Base-by-base conservation (phyloP, 139 green algal species). In the Chlorella sp. region DNA sequence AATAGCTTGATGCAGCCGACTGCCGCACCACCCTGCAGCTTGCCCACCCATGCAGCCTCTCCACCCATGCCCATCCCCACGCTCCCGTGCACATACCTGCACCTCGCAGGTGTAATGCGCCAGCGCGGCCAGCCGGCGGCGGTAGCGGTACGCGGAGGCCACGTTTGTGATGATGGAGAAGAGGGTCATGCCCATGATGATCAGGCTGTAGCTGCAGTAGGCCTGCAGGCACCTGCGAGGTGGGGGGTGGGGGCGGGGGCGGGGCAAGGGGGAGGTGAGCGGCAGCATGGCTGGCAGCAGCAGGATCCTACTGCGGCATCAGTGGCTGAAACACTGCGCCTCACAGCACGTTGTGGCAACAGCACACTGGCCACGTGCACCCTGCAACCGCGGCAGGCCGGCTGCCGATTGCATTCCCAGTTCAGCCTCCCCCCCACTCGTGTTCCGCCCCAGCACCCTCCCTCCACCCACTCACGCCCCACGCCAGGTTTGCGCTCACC, bases 51-150 rank as follows among this genome's bases (percentile, higher is more conserved):
- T 65, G 9, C 56, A 65, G 7, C 56, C 56, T 20, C 26, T 20
- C 56, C 56, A 65, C 22, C 22, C 56, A 3, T 24, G 30, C 62
- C 16, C 62, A 44, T 43, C 11, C 40, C 40, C 20, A 76, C 22
- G 26, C 11, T 36, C 68, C 68, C 34, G 36, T 36, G 26, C 34
- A 41, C 41, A 32, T 3, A 82, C 76, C 80, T 85, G 67, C 46
- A 89, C 85, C 76, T 89, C 79, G 64, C 85, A 89, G 5, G 68
- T 65, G 51, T 89, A 89, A 68, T 89, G 85, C 54, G 85, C 85
- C 68, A 89, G 75, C 22, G 85, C 85, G 14, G 85, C 67, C 76
- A 89, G 67, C 0, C 79, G 64, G 32, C 68, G 48, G 48, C 85
- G 77, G 76, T 89, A 89, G 28, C 56, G 67, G 68, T 89, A 82